Percentiles rank a stretch among this genome's conserved stretches.
Evolutionary conservation across 1,284 basidiomycete genomes (phyloP).

Genomic region (Ceratobasidium sp.): DNA sequence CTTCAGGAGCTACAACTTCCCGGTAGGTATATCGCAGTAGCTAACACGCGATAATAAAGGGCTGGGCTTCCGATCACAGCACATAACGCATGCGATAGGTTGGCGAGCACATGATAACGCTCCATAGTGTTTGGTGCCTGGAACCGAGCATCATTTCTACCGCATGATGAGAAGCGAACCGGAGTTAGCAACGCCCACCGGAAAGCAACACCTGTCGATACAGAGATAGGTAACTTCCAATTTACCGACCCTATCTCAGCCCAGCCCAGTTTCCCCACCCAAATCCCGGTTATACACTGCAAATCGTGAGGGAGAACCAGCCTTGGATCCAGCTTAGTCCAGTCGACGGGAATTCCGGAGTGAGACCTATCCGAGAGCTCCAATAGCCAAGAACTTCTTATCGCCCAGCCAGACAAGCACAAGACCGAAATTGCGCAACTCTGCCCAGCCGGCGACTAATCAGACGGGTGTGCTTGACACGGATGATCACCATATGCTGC

Average conservation of each 20-base stretch:
- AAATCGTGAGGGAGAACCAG: not conserved
- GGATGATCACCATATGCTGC: slow-evolving; percentile 16
- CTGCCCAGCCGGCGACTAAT: not conserved
- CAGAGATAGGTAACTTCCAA: too few relatives aligned
- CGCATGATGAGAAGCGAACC: slow-evolving; percentile 16
- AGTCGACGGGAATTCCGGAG: not conserved
- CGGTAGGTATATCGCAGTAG: slow-evolving; percentile 11
- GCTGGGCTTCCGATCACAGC: slow-evolving; percentile 33
- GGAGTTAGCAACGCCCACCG: slow-evolving; percentile 33
- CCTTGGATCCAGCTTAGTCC: too few relatives aligned
- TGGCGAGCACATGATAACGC: slow-evolving; percentile 39
- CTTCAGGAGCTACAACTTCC: slow-evolving; percentile 8
- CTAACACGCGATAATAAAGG: slow-evolving; percentile 17
- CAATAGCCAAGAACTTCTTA: slow-evolving; percentile 30
- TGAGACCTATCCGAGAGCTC: not conserved
- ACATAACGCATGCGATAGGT: slow-evolving; percentile 22
- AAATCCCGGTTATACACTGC: not conserved
- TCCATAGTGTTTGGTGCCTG: slow-evolving; percentile 31
- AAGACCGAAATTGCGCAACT: not conserved
- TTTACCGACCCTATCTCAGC: not conserved
- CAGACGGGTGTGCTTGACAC: not conserved
- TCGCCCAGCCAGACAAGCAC: slow-evolving; percentile 13
- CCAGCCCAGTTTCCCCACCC: not conserved
- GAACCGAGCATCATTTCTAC: slow-evolving; percentile 5
- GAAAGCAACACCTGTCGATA: not conserved